A percentile compares a stretch with the other conserved stretches of the same genome.
Evolutionary conservation across 2,329 filamentous ascomycete genomes (phyloP).

Genomic region (Hymenoscyphus salicellus): DNA sequence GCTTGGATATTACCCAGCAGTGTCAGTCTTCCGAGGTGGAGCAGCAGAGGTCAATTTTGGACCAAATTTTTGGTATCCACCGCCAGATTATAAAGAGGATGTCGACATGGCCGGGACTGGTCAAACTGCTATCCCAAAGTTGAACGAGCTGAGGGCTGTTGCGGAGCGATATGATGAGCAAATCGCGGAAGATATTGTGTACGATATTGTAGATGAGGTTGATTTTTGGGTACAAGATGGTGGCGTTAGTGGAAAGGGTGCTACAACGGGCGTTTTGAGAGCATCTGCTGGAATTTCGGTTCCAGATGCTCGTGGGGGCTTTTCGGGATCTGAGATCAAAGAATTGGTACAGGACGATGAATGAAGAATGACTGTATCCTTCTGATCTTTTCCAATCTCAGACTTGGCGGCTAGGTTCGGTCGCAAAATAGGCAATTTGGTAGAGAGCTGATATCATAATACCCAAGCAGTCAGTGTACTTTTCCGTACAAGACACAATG

Average conservation of each 20-base stretch:
- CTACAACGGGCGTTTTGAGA: constrained; percentile 21
- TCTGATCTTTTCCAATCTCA: no score
- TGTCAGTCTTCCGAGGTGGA: constrained; percentile 88
- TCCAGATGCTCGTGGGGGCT: constrained; percentile 31
- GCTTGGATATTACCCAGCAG: constrained; percentile 90
- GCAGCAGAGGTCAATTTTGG: constrained; percentile 93
- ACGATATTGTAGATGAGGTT: constrained; percentile 91
- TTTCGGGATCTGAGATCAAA: constrained; percentile 56
- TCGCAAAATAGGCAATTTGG: no score
- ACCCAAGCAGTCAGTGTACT: no score
- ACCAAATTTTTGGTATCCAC: constrained; percentile 86
- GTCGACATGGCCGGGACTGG: constrained; percentile 47
- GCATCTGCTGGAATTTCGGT: constrained; percentile 22
- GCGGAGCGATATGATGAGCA: constrained; percentile 85
- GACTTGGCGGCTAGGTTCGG: no score
- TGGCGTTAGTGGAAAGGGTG: constrained; percentile 29
- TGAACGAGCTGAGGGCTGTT: constrained; percentile 53
- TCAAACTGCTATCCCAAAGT: constrained; percentile 30
- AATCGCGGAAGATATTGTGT: constrained; percentile 89
- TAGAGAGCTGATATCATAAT: no score
- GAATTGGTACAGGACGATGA: constrained; percentile 62
- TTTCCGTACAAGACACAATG: no score
- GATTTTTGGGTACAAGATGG: constrained; percentile 75
- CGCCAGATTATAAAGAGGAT: constrained; percentile 53
- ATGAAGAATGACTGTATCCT: constrained; percentile 13